phyloP scores from a whole-genome alignment of 176 grass and related monocot genomes.

The Oryza australiensis region DNA sequence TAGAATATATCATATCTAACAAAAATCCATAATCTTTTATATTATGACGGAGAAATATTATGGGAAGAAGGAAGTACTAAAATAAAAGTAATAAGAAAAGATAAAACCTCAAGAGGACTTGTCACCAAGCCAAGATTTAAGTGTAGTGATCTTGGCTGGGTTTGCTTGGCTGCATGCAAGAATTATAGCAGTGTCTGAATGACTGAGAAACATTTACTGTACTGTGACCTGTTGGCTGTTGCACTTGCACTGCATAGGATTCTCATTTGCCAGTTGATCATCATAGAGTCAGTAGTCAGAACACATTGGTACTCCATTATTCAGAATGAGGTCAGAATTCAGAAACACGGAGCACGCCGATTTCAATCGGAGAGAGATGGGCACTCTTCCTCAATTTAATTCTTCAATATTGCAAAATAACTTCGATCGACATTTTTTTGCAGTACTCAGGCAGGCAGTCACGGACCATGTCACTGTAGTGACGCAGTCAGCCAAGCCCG shows the following conservation, averaged over 20 bases:
- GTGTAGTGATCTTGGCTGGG: not conserved
- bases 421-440: too few relatives aligned
- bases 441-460: too few relatives aligned
- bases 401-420: not conserved
- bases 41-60: too few relatives aligned
- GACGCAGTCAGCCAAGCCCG: too few relatives aligned
- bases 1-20: too few relatives aligned
- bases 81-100: too few relatives aligned
- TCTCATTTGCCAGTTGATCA: conserved; percentile 7
- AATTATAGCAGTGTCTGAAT: not conserved
- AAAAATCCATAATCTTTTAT: too few relatives aligned
- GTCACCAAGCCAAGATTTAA: not conserved
- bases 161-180: not conserved
- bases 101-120: not conserved
- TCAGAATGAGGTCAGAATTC: not conserved
- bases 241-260: conserved; percentile 17
- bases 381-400: not conserved
- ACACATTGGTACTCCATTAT: not conserved
- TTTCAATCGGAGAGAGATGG: not conserved
- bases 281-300: not conserved
- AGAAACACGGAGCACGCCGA: not conserved
- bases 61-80: too few relatives aligned
- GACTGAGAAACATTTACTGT: not conserved
- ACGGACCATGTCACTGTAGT: too few relatives aligned
- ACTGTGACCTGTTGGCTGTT: not conserved